Percentiles rank a stretch among this genome's conserved stretches.
phyloP scores from a whole-genome alignment of 2,329 filamentous ascomycete species.

The Nigrospora osmanthi region DNA sequence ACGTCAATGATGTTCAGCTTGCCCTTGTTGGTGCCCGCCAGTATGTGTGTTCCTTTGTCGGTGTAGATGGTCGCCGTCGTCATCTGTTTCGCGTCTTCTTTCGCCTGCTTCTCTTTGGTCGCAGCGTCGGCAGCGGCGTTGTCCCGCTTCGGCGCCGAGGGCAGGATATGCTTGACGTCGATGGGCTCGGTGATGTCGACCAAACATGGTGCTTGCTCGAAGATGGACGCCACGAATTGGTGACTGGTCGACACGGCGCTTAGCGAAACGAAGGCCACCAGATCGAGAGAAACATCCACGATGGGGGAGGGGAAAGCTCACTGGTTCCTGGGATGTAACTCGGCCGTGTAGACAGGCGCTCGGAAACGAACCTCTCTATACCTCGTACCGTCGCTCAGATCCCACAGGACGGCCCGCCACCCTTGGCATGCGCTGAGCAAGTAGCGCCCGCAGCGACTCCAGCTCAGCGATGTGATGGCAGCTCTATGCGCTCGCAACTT shows the following conservation, averaged over 20 bases:
- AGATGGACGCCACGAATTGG: constrained; percentile 83
- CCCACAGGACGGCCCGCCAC: constrained; percentile 96
- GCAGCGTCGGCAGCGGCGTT: constrained; percentile 62
- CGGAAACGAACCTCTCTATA: constrained; percentile 84
- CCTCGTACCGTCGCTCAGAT: constrained; percentile 62
- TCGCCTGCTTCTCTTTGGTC: constrained; percentile 73
- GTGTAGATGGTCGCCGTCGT: constrained; percentile 92
- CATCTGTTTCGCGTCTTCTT: constrained; percentile 88
- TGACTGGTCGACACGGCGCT: constrained; percentile 40
- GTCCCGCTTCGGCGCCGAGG: constrained; percentile 72
- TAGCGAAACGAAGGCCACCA: neutral
- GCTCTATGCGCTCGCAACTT: constrained; percentile 90
- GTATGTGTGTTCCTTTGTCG: constrained; percentile 74
- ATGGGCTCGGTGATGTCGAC: constrained; percentile 69
- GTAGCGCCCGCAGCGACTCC: constrained; percentile 88
- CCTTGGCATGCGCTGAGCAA: constrained; percentile 89
- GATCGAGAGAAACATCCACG: neutral
- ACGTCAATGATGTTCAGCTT: constrained; percentile 94
- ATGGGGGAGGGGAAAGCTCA: constrained; percentile 34
- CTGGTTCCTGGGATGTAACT: constrained; percentile 88
- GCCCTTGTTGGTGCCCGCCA: constrained; percentile 90
- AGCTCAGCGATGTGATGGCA: constrained; percentile 90
- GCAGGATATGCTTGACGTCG: constrained; percentile 68
- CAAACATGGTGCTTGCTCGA: constrained; percentile 85
- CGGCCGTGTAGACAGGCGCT: constrained; percentile 90